phyloP scores from a whole-genome alignment of 805 yeast species.

The Tetrapisispora iriomotensis region DNA sequence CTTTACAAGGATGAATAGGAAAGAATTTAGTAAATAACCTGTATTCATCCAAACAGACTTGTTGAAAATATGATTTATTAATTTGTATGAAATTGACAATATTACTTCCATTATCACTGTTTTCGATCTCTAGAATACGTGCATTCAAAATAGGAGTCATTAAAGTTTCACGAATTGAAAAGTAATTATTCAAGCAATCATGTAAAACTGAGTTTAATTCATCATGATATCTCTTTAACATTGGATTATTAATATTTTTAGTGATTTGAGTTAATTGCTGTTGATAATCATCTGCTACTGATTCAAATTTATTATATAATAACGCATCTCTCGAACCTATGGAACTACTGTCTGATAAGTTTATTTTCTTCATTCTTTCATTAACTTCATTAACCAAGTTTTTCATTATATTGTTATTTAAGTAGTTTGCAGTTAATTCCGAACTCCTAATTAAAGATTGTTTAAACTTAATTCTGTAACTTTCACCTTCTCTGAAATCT shows the following conservation, averaged over 20 bases:
- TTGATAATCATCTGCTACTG: slow-evolving; percentile 33
- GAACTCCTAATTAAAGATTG: slow-evolving; percentile 78
- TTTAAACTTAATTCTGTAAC: slow-evolving; percentile 61
- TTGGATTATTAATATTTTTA: slow-evolving; percentile 25
- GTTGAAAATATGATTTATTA: slow-evolving; percentile 49
- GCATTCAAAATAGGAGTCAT: slow-evolving; percentile 33
- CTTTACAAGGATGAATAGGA: slow-evolving; percentile 27
- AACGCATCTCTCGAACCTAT: slow-evolving; percentile 46
- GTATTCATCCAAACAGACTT: slow-evolving; percentile 51
- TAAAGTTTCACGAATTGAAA: slow-evolving; percentile 43
- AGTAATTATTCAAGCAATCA: slow-evolving; percentile 59
- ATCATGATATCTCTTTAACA: slow-evolving; percentile 41
- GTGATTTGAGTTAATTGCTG: slow-evolving; percentile 30
- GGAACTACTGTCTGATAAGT: slow-evolving; percentile 11
- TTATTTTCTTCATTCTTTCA: slow-evolving; percentile 16
- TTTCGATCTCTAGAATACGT: slow-evolving; percentile 9
- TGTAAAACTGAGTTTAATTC: slow-evolving; percentile 44
- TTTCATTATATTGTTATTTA: slow-evolving; percentile 34
- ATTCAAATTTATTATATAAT: slow-evolving; percentile 53
- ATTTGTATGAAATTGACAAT: slow-evolving; percentile 55
- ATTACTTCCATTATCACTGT: slow-evolving; percentile 19
- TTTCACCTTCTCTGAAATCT: slow-evolving; percentile 60
- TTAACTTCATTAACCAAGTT: slow-evolving; percentile 25
- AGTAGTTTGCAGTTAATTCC: slow-evolving; percentile 61
- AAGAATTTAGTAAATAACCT: slow-evolving; percentile 49